phyloP scores from a whole-genome alignment of 768 basidiomycete species.

The Auriscalpium vulgare region DNA sequence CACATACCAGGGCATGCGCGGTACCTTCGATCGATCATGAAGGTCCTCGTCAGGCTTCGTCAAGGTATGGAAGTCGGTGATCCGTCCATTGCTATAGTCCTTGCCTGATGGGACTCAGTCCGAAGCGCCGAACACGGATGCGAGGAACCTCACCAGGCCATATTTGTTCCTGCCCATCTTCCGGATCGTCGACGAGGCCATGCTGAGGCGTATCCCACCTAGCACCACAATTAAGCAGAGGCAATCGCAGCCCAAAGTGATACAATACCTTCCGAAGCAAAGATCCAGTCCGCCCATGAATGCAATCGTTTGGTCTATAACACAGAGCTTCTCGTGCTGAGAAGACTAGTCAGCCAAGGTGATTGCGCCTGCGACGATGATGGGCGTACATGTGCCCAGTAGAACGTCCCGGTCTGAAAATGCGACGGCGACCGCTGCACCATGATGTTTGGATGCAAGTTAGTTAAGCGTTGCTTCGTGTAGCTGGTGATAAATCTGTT shows the following conservation, averaged over 20 bases:
- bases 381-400: slow-evolving; percentile 89
- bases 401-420: slow-evolving; percentile 94
- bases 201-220: slow-evolving; percentile 98
- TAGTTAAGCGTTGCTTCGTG: slow-evolving; percentile 72
- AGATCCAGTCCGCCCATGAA: slow-evolving; percentile 98
- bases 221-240: not conserved
- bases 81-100: slow-evolving; percentile 88
- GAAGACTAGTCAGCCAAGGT: not conserved
- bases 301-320: slow-evolving; percentile 93
- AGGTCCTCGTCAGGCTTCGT: slow-evolving; percentile 91
- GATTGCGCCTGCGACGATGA: not conserved
- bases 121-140: not conserved
- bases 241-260: not conserved
- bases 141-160: slow-evolving; percentile 66
- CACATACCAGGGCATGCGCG: slow-evolving; percentile 91
- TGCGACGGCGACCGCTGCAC: slow-evolving; percentile 97
- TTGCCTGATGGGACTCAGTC: slow-evolving; percentile 48
- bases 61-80: slow-evolving; percentile 78
- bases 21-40: slow-evolving; percentile 84
- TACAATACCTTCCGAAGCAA: slow-evolving; percentile 70
- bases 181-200: slow-evolving; percentile 76
- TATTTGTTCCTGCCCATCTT: slow-evolving; percentile 55
- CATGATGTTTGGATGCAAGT: slow-evolving; percentile 87
- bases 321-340: slow-evolving; percentile 96
- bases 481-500: slow-evolving; percentile 42